phyloP scores from a whole-genome alignment of 2,329 filamentous ascomycete species.

The Alternaria longipes region DNA sequence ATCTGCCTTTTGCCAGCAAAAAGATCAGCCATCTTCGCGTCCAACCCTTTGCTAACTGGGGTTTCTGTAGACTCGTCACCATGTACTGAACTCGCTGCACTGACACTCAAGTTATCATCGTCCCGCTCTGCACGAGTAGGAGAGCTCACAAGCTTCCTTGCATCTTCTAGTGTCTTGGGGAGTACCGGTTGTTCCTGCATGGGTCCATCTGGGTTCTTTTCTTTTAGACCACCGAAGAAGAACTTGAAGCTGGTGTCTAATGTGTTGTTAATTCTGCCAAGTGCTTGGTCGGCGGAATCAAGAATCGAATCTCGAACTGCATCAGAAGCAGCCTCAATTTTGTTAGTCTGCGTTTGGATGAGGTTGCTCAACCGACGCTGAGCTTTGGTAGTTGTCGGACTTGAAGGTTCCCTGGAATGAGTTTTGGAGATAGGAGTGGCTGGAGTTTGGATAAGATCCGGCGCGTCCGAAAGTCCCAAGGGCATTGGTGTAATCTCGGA shows the following conservation, averaged over 20 bases:
- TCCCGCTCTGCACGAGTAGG: constrained; percentile 60
- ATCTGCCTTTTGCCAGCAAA: constrained; percentile 71
- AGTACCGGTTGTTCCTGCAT: constrained; percentile 60
- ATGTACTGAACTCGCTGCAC: constrained; percentile 63
- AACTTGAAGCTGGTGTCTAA: constrained; percentile 94
- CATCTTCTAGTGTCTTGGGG: constrained; percentile 92
- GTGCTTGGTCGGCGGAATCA: constrained; percentile 86
- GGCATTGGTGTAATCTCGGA: constrained; percentile 52
- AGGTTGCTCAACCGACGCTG: constrained; percentile 84
- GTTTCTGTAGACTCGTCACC: constrained; percentile 51
- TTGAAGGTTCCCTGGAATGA: constrained; percentile 35
- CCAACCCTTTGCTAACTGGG: constrained; percentile 51
- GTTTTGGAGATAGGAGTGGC: constrained; percentile 44
- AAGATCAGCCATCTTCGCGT: constrained; percentile 71
- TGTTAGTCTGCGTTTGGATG: constrained; percentile 83
- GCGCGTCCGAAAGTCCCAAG: constrained; percentile 49
- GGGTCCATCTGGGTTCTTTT: constrained; percentile 60
- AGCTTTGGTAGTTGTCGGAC: constrained; percentile 60
- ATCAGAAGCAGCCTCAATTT: constrained; percentile 83
- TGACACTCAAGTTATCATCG: constrained; percentile 62
- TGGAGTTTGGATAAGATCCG: constrained; percentile 51
- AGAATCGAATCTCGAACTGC: constrained; percentile 73
- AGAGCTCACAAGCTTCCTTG: constrained; percentile 84
- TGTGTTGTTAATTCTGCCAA: constrained; percentile 91
- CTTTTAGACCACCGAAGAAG: constrained; percentile 85